Conservation (phyloP, 345 rosid genomes). For the Orychophragmus violaceus region DNA sequence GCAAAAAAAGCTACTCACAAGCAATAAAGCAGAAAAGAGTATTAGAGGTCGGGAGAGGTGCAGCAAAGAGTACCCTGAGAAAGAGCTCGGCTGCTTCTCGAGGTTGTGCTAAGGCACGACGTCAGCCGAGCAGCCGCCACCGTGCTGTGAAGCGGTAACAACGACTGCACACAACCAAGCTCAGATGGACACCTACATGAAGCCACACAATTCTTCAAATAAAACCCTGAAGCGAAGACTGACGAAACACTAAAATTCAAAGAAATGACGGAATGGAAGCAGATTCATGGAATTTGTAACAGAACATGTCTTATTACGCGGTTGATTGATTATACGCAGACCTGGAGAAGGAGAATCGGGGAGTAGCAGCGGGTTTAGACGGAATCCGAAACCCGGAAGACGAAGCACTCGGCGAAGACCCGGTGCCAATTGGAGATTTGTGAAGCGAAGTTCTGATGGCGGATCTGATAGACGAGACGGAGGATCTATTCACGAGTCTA, state of each 20-base stretch:
- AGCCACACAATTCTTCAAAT: background rate
- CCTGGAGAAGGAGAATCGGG: slow-evolving; percentile 65
- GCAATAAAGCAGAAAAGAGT: slow-evolving; percentile 38
- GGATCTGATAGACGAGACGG: slow-evolving; percentile 54
- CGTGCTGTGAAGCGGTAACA: slow-evolving; percentile 84
- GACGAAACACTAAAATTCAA: background rate
- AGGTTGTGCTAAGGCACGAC: slow-evolving; percentile 77
- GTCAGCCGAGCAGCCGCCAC: slow-evolving; percentile 84
- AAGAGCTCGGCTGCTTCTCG: slow-evolving; percentile 86
- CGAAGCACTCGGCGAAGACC: slow-evolving; percentile 34
- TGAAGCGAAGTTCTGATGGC: slow-evolving; percentile 48
- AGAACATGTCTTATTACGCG: background rate
- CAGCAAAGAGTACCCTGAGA: slow-evolving; percentile 99
- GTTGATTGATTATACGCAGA: slow-evolving; percentile 5
- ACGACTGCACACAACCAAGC: slow-evolving; percentile 75
- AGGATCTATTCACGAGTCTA: slow-evolving; percentile 47
- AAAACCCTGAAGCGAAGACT: background rate
- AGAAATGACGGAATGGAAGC: background rate
- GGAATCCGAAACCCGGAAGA: slow-evolving; percentile 39
- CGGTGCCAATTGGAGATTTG: slow-evolving; percentile 33
- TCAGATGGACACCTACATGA: slow-evolving; percentile 55
- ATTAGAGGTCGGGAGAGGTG: slow-evolving; percentile 97
- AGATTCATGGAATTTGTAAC: background rate
- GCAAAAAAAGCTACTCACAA: slow-evolving; percentile 50
- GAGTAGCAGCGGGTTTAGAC: slow-evolving; percentile 33